A percentile compares a stretch with the other conserved stretches of the same genome.
phyloP scores from a whole-genome alignment of 2,329 filamentous ascomycete genomes.

The Monascus ruber region DNA sequence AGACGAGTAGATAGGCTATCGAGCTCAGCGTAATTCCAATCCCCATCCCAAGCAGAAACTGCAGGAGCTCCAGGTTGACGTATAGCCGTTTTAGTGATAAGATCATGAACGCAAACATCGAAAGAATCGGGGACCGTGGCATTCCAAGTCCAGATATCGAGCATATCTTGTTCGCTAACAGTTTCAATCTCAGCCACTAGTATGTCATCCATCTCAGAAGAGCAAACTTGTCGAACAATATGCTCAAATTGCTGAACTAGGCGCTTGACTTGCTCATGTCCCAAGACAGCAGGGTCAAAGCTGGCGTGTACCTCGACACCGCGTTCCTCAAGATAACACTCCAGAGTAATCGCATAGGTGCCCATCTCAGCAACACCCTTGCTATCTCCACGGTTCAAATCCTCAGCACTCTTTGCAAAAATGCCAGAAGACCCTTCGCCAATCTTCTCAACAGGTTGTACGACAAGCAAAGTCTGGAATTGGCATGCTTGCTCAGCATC shows the following conservation, averaged over 20 bases:
- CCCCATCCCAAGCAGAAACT: too few species aligned
- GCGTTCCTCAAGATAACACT: constrained; percentile 42
- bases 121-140: too few species aligned
- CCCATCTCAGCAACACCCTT: constrained; percentile 44
- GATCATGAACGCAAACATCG: too few species aligned
- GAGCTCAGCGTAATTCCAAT: too few species aligned
- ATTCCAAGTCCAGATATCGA: too few species aligned
- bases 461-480: constrained; percentile 29
- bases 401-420: too few species aligned
- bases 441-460: constrained; percentile 10
- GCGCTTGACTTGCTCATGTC: constrained; percentile 36
- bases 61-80: too few species aligned
- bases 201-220: neutral
- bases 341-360: constrained; percentile 48
- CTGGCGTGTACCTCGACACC: constrained; percentile 50
- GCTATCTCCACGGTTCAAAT: constrained; percentile 33
- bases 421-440: neutral
- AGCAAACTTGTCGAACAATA: constrained; percentile 26
- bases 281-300: constrained; percentile 45
- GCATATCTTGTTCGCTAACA: too few species aligned
- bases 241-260: constrained; percentile 42
- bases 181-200: too few species aligned
- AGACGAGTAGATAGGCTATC: too few species aligned
- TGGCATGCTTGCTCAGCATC: constrained; percentile 24
- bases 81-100: too few species aligned